Evolutionary conservation across 352 stramenopile genomes (phyloP).

Genomic region (Phytophthora boehmeriae): DNA sequence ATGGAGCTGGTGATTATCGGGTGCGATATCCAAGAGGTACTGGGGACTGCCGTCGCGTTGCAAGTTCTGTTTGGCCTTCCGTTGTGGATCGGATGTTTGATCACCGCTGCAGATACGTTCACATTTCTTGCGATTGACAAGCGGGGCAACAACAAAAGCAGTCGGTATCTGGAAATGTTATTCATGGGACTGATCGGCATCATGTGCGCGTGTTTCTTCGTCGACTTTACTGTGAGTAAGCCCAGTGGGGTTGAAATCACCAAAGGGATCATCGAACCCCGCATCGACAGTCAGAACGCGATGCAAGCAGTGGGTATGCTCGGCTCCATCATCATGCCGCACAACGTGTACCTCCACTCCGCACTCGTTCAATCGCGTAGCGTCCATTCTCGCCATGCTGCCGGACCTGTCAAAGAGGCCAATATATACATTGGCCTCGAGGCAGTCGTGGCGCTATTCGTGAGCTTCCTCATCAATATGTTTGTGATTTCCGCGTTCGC

Average conservation of each 20-base stretch:
- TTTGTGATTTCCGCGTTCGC: conserved; percentile 91
- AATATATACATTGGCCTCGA: conserved; percentile 91
- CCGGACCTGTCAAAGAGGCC: conserved; percentile 36
- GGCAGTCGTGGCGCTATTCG: conserved; percentile 76
- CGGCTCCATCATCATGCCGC: conserved; percentile 93
- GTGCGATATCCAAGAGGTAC: conserved; percentile 85
- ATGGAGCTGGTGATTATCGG: conserved; percentile 89
- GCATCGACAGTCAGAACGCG: conserved; percentile 66
- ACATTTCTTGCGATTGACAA: conserved; percentile 86
- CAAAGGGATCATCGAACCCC: conserved; percentile 77
- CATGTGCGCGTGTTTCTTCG: conserved; percentile 91
- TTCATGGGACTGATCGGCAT: conserved; percentile 90
- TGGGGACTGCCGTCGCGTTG: conserved; percentile 81
- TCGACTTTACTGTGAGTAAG: conserved; percentile 84
- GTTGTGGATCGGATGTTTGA: conserved; percentile 80
- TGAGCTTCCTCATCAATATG: conserved; percentile 94
- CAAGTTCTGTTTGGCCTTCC: conserved; percentile 74
- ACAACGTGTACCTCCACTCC: conserved; percentile 96
- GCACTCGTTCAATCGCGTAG: conserved; percentile 80
- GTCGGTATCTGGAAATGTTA: conserved; percentile 77
- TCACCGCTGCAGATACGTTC: conserved; percentile 83
- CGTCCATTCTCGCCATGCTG: conserved; percentile 14
- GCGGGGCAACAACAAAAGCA: conserved; percentile 51
- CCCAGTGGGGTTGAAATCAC: conserved; percentile 68
- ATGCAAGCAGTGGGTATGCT: conserved; percentile 85